Base-by-base conservation (phyloP, 257 asterid species). In the Capsicum baccatum region DNA sequence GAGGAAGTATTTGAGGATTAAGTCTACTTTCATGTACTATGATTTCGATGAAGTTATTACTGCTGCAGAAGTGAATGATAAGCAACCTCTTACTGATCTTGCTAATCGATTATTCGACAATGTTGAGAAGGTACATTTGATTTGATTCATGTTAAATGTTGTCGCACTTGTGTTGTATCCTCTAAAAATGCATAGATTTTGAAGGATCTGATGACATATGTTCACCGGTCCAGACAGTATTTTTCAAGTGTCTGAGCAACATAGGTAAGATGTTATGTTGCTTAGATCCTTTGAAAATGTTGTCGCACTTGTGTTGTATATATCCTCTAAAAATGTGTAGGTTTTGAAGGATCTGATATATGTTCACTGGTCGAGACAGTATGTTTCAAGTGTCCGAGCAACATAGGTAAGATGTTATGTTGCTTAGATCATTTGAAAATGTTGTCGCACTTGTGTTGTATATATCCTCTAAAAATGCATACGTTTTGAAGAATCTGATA, bases 91-190 rank as follows among this genome's bases (percentile, higher is more conserved):
- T 2, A 88, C 83, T 2, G 93, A 91, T 73, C 97, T 94, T 66
- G 98, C 97, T 47, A 95, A 94, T 80, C 89, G 93, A n/a, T 86
- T 95, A 82, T 95, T 95, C 35, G 95, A 95, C 88, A 95, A 79
- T 35, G 79, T 94, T 47, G 98, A 95, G 78, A 87, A 89, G 94
- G 98, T 93, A 84, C 39, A 9, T 14, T 64, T 9, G 21, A 33
- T 56, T 80, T 4, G 6, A 26, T 26, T 26, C 17, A 6, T 42
- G 9, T 35, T 15, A 50, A 54, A 54, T 54, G 5, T 54, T 54
- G 14, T 54, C 15, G 15, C 5, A 5, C 3, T 0, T 5, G 48
- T 44, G 48, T 50, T 8, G 55, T 9, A 50, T 50, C 55, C 12
- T 39, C 5, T 3, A 39, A 26, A 26, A 26, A 26, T 1, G 33